These are phyloP conservation scores for Lobosporangium transversale DNA, from an alignment of 192 early-diverging fungal genomes.

Conservation along the genomic window DNA sequence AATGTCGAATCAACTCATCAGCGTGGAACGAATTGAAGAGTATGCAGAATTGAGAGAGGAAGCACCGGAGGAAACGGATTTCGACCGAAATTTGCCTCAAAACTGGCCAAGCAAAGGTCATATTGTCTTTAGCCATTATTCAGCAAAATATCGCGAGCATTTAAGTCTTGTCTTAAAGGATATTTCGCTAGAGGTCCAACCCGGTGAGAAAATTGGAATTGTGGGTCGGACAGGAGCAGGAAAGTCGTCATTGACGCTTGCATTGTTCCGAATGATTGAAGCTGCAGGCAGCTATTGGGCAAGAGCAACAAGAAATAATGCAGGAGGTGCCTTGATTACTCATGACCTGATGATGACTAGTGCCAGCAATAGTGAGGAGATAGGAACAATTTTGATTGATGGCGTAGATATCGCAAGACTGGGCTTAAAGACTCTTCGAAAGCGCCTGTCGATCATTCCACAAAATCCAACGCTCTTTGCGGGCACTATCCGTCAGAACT, in stretches of 20 bases:
- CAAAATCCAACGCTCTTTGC: conserved; percentile 78
- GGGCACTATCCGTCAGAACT: conserved; percentile 65
- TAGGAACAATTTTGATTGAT: conserved; percentile 73
- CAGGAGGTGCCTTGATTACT: background rate
- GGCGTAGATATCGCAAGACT: conserved; percentile 55
- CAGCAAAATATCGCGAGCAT: conserved; percentile 38
- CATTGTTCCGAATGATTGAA: conserved; percentile 61
- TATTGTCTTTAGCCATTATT: conserved; percentile 32
- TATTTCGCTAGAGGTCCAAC: conserved; percentile 58
- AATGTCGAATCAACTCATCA: conserved; percentile 83
- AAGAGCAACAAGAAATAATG: background rate
- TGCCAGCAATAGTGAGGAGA: background rate
- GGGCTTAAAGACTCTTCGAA: conserved; percentile 66
- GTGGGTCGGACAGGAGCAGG: conserved; percentile 58
- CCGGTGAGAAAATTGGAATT: conserved; percentile 48
- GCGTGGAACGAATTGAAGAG: conserved; percentile 86
- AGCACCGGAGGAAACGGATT: conserved; percentile 59
- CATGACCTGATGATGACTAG: background rate
- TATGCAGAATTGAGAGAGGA: conserved; percentile 83
- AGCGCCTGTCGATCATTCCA: conserved; percentile 80
- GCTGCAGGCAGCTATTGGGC: conserved; percentile 47
- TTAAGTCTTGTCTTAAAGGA: conserved; percentile 46
- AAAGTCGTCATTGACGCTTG: conserved; percentile 60
- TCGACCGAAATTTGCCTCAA: conserved; percentile 50
- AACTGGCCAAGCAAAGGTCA: conserved; percentile 44